Conservation (phyloP, 352 stramenopile genomes). For the Salisapilia sapeloensis region DNA sequence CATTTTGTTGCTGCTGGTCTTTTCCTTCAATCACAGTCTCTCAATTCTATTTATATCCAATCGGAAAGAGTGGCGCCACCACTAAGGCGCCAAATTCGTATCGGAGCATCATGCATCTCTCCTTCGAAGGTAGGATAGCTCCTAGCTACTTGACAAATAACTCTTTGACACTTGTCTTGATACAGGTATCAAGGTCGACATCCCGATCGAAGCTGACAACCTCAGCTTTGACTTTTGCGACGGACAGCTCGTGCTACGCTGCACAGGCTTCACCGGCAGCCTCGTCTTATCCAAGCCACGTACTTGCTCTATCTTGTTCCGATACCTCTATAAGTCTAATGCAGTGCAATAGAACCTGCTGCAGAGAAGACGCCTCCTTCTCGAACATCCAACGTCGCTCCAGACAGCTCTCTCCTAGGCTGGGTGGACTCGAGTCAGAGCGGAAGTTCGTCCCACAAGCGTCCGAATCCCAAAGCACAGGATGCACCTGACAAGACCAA, state of each 20-base stretch:
- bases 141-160: no score
- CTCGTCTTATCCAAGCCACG: conserved; percentile 44
- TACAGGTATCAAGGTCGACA: conserved; percentile 50
- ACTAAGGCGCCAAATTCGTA: no score
- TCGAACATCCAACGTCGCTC: conserved; percentile 3
- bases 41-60: no score
- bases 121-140: no score
- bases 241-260: conserved; percentile 49
- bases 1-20: no score
- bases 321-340: neutral
- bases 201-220: conserved; percentile 31
- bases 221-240: conserved; percentile 47
- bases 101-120: no score
- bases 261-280: conserved; percentile 48
- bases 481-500: conserved; percentile 2
- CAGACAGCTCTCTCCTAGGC: no score
- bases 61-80: no score
- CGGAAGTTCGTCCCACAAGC: conserved; percentile 1
- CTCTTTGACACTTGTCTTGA: no score
- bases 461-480: conserved; percentile 3
- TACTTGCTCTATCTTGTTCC: conserved; percentile 1
- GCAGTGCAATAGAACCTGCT: neutral
- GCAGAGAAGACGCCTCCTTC: neutral
- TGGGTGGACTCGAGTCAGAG: conserved; percentile 5
- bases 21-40: no score